Conservation (phyloP, 257 asterid genomes). For the Primulina tabacum region DNA sequence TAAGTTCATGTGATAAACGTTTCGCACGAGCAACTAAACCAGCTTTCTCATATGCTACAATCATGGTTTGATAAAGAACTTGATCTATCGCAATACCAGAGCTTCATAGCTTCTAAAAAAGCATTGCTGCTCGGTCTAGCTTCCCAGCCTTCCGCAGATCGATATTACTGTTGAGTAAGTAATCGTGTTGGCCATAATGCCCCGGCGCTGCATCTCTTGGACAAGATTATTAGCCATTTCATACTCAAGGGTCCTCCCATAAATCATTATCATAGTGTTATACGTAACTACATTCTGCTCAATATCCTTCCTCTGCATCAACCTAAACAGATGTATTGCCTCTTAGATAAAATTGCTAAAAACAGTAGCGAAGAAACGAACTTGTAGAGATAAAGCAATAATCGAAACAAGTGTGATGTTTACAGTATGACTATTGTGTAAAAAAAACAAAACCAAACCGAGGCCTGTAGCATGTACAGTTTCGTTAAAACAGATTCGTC, state of each 20-base stretch:
- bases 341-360: too few relatives aligned
- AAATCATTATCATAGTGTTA: conserved; percentile 88
- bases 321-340: conserved; percentile 85
- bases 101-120: conserved; percentile 80
- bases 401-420: too few relatives aligned
- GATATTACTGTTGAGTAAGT: conserved; percentile 91
- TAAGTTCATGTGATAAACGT: conserved; percentile 71
- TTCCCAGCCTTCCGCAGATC: conserved; percentile 92
- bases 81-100: conserved; percentile 83
- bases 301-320: conserved; percentile 91
- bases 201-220: conserved; percentile 74
- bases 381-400: too few relatives aligned
- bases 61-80: conserved; percentile 92
- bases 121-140: conserved; percentile 75
- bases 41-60: conserved; percentile 84
- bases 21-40: conserved; percentile 87
- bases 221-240: conserved; percentile 92
- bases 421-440: too few relatives aligned
- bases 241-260: conserved; percentile 88
- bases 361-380: too few relatives aligned
- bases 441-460: too few relatives aligned
- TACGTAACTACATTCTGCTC: conserved; percentile 88
- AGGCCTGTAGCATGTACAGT: too few relatives aligned
- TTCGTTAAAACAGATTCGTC: too few relatives aligned
- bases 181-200: conserved; percentile 81